phyloP scores from a whole-genome alignment of 2,329 filamentous ascomycete species.

The Hypocrella siamensis region DNA sequence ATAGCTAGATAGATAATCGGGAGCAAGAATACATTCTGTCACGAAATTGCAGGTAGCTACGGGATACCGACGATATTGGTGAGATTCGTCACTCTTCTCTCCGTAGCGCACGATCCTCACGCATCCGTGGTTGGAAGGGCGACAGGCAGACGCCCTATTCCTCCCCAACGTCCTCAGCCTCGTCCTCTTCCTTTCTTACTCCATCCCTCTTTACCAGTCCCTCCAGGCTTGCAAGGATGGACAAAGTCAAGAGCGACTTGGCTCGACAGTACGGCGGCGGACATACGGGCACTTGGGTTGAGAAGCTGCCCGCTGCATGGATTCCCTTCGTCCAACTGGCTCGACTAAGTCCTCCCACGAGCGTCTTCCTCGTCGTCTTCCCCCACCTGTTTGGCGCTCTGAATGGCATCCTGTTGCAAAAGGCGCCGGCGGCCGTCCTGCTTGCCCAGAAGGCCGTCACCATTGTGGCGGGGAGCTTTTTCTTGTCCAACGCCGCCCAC shows the following conservation, averaged over 20 bases:
- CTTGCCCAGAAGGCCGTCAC: neutral
- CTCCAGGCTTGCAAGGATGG: no score
- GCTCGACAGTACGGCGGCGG: constrained; percentile 15
- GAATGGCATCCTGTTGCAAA: constrained; percentile 7
- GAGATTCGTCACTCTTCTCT: no score
- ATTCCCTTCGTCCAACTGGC: constrained; percentile 16
- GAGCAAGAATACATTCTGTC: no score
- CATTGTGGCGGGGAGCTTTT: neutral
- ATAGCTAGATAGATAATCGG: no score
- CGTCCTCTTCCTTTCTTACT: neutral
- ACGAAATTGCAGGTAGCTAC: no score
- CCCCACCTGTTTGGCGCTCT: constrained; percentile 17
- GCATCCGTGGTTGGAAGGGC: no score
- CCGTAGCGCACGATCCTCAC: no score
- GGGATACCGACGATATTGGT: no score
- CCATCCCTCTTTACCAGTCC: neutral
- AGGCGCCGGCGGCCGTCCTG: constrained; percentile 6
- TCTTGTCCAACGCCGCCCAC: constrained; percentile 2
- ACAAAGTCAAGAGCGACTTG: constrained; percentile 25
- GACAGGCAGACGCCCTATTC: no score
- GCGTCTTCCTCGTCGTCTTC: constrained; percentile 16
- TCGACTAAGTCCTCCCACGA: constrained; percentile 15
- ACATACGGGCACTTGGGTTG: constrained; percentile 15
- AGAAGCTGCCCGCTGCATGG: constrained; percentile 14
- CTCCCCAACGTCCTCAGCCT: neutral